Conservation (phyloP, 2,329 filamentous ascomycete species). For the Penicillium palitans region DNA sequence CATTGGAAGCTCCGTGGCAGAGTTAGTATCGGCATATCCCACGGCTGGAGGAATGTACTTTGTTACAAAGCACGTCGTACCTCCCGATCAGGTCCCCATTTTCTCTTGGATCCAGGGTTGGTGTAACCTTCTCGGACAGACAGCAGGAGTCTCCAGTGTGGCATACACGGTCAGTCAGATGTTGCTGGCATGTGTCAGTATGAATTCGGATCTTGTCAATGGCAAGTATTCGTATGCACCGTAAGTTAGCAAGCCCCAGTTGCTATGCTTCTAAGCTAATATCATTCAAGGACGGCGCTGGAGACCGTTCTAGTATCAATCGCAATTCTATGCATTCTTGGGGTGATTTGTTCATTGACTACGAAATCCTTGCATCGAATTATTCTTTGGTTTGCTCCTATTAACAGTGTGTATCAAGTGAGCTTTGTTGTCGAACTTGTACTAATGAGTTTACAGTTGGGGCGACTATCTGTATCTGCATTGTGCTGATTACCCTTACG, state of each 20-base stretch:
- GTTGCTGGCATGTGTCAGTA: conserved; percentile 61
- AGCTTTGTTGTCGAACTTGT: background rate
- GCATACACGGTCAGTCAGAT: conserved; percentile 65
- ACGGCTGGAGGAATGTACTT: conserved; percentile 70
- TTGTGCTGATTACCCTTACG: conserved; percentile 59
- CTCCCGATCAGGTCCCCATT: conserved; percentile 59
- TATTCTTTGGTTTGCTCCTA: conserved; percentile 65
- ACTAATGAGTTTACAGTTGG: conserved; percentile 43
- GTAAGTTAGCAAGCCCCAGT: conserved; percentile 41
- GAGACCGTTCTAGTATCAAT: conserved; percentile 62
- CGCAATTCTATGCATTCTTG: conserved; percentile 55
- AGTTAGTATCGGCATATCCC: conserved; percentile 66
- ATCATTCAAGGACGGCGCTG: conserved; percentile 50
- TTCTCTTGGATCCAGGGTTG: conserved; percentile 68
- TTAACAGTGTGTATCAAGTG: conserved; percentile 53
- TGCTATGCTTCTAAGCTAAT: conserved; percentile 11
- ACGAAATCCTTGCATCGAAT: conserved; percentile 61
- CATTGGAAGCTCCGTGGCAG: conserved; percentile 65
- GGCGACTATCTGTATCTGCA: conserved; percentile 61
- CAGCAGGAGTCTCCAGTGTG: conserved; percentile 62
- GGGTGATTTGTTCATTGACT: conserved; percentile 62
- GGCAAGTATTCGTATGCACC: conserved; percentile 57
- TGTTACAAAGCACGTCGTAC: conserved; percentile 65
- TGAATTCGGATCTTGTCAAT: conserved; percentile 58
- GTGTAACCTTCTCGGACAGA: conserved; percentile 66